A percentile compares a stretch with the other conserved stretches of the same genome.
Conservation (phyloP, 164 flowering plant genomes). For the grape (Vitis vinifera) region DNA sequence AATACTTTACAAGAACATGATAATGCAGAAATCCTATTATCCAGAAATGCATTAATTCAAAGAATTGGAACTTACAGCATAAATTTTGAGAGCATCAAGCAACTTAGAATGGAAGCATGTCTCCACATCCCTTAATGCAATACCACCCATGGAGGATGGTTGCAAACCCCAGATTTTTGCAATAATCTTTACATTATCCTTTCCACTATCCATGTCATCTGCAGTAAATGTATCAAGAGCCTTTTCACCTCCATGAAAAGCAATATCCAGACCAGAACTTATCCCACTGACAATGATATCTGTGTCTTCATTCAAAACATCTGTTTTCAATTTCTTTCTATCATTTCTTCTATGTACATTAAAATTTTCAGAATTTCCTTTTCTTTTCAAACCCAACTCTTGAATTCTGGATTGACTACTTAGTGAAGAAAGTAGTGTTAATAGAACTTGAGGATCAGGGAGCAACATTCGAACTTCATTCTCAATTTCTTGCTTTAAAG, state of each 20-base stretch:
- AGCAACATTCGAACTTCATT: slow-evolving; percentile 58
- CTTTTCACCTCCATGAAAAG: slow-evolving; percentile 23
- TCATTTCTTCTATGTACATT: slow-evolving; percentile 14
- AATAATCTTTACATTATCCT: slow-evolving; percentile 29
- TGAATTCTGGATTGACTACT: slow-evolving; percentile 29
- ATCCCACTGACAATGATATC: slow-evolving; percentile 76
- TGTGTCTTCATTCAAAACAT: slow-evolving; percentile 28
- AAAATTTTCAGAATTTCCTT: slow-evolving; percentile 29
- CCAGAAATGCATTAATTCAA: not conserved
- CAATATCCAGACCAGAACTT: slow-evolving; percentile 21
- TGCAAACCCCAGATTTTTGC: slow-evolving; percentile 60
- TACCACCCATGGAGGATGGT: slow-evolving; percentile 16
- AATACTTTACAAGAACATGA: not conserved
- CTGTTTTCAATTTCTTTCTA: slow-evolving; percentile 50
- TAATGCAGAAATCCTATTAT: not conserved
- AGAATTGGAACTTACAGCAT: slow-evolving; percentile 55
- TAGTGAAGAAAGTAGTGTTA: slow-evolving; percentile 60
- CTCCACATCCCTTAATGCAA: slow-evolving; percentile 42
- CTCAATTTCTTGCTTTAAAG: slow-evolving; percentile 65
- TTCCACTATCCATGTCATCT: slow-evolving; percentile 31
- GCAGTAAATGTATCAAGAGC: slow-evolving; percentile 12
- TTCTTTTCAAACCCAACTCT: slow-evolving; percentile 39
- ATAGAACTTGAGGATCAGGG: slow-evolving; percentile 84
- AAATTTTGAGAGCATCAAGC: slow-evolving; percentile 68
- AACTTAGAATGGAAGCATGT: slow-evolving; percentile 61